Evolutionary conservation across 805 yeast genomes (phyloP), one percentile per base, ranked within the genome.

Genomic region (Starmerella vitae): DNA sequence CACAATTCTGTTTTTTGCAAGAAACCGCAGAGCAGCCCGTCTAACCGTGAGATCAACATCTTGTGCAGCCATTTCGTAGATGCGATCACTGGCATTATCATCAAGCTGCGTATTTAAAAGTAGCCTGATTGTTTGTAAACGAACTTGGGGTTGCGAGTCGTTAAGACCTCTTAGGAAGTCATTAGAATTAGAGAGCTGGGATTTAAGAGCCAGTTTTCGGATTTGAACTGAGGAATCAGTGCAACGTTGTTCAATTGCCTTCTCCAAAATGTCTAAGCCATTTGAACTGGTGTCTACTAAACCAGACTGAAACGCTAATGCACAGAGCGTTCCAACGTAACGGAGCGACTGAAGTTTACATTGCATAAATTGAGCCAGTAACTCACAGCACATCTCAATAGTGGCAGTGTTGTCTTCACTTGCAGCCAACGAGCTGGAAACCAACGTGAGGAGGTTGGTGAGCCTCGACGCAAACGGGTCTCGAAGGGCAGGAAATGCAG

Each of bases 21-120:
- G 20, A 5, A 31, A 7, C 5, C 41, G 33, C 13, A 49, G 33
- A 13, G 46, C 41, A 7, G 38, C 41, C 3, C 46, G 37, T 10
- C 52, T 47, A 3, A 49, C 45, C 3, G 33, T 22, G 5, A 38
- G 31, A 15, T 49, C 53, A 14, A 31, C 31, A 22, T 49, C 53
- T 20, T 34, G 36, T 6, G 8, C 26, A 1, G 53, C 51, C 21
- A 44, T 41, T 24, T 43, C 39, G 7, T 5, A 19, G 3, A 49
- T 15, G 3, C 47, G 40, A 4, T 21, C 19, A 26, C 17, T 27
- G 14, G 9, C 8, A 7, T 10, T 3, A 12, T 12, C 3, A 7
- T 24, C 17, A 20, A 5, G 15, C 2, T 8, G 22, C 9, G 5
- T 8, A 37, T 5, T 2, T 21, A 24, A 14, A 34, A 15, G 3